Conservation (phyloP, 495 filamentous ascomycete genomes). For the Talaromyces stipitatus region DNA sequence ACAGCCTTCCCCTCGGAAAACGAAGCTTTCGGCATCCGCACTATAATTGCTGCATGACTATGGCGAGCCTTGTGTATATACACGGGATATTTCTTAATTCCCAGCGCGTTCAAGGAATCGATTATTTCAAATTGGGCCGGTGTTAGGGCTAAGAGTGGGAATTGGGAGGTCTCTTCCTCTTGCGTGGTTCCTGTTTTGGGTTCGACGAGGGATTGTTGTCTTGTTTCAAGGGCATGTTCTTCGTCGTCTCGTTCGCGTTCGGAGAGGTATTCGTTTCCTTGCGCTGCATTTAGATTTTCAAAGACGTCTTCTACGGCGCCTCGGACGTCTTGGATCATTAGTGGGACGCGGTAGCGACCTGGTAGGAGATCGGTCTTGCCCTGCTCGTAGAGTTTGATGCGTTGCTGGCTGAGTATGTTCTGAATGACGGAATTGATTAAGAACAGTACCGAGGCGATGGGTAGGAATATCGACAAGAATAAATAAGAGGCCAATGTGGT, state of each 20-base stretch:
- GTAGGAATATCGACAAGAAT: conserved; percentile 56
- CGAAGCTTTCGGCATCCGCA: conserved; percentile 51
- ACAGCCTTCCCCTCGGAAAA: conserved; percentile 76
- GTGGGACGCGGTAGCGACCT: conserved; percentile 63
- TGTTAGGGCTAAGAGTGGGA: conserved; percentile 69
- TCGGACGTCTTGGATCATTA: conserved; percentile 65
- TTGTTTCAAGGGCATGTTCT: neutral
- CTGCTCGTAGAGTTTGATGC: conserved; percentile 68
- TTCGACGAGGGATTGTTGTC: neutral
- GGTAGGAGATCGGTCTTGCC: conserved; percentile 58
- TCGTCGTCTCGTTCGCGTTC: conserved; percentile 27
- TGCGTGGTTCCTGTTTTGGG: neutral
- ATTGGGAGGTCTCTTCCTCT: conserved; percentile 13
- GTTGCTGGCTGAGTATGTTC: conserved; percentile 57
- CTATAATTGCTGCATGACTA: conserved; percentile 86
- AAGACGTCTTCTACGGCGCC: conserved; percentile 66
- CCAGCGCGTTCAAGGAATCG: conserved; percentile 62
- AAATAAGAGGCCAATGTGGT: conserved; percentile 48
- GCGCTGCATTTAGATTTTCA: conserved; percentile 57
- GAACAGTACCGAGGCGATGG: conserved; percentile 61
- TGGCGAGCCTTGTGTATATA: conserved; percentile 76
- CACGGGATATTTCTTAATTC: conserved; percentile 75
- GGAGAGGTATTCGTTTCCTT: conserved; percentile 54
- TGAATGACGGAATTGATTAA: conserved; percentile 70
- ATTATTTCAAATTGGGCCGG: conserved; percentile 78